Conservation (phyloP, 441 rosid genomes). For the Erodium chrysanthum region DNA sequence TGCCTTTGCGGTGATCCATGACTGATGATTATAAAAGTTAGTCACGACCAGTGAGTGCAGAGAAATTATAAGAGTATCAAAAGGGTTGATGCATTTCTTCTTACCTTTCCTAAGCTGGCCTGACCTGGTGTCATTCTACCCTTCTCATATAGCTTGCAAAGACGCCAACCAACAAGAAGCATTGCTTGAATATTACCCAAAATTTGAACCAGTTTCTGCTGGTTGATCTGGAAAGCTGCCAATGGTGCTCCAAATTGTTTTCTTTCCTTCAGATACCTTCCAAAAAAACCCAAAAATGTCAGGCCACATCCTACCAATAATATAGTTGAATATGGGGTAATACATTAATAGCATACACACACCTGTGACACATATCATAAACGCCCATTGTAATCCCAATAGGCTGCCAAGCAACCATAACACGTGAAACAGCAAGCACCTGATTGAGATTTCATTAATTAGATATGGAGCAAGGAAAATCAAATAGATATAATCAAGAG, state of each 20-base stretch:
- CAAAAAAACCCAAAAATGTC: slow-evolving; percentile 15
- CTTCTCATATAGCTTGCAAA: slow-evolving; percentile 73
- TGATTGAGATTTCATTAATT: slow-evolving; percentile 19
- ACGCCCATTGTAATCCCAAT: slow-evolving; percentile 87
- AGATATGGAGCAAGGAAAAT: background rate
- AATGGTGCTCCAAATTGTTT: slow-evolving; percentile 93
- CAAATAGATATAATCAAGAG: background rate
- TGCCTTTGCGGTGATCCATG: slow-evolving; percentile 69
- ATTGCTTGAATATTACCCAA: slow-evolving; percentile 86
- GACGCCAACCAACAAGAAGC: slow-evolving; percentile 87
- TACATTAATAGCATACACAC: slow-evolving; percentile 2
- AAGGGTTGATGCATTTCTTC: background rate
- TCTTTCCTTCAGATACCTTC: slow-evolving; percentile 79
- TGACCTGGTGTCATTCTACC: slow-evolving; percentile 87
- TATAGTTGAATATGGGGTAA: background rate
- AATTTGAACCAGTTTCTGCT: slow-evolving; percentile 82
- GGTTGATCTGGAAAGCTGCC: slow-evolving; percentile 86
- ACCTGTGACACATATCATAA: slow-evolving; percentile 97
- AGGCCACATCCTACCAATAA: background rate
- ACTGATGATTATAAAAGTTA: slow-evolving; percentile 28
- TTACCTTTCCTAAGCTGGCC: slow-evolving; percentile 95
- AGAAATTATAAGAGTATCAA: background rate
- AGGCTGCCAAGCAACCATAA: slow-evolving; percentile 95
- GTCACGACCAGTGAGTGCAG: background rate
- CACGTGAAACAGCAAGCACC: slow-evolving; percentile 92